Evolutionary conservation across 805 yeast genomes (phyloP).

Genomic region (Osmozyma mogii): DNA sequence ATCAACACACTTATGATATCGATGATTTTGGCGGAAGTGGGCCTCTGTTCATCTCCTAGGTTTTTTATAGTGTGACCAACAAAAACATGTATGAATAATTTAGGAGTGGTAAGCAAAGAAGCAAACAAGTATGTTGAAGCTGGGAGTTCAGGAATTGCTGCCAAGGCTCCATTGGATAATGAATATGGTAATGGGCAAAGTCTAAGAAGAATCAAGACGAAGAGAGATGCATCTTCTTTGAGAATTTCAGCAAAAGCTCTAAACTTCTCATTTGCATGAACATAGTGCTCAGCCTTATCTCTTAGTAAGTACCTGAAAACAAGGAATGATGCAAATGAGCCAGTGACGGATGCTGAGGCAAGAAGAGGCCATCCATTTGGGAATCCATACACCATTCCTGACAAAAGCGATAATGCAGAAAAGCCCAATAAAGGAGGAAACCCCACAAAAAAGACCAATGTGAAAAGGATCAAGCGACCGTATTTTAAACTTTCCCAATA

Average conservation of each 20-base stretch:
- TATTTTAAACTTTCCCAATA: conserved; percentile 31
- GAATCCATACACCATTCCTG: conserved; percentile 82
- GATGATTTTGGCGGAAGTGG: conserved; percentile 43
- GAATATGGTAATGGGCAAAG: conserved; percentile 93
- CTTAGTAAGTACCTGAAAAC: conserved; percentile 54
- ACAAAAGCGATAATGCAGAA: conserved; percentile 53
- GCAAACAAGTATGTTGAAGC: conserved; percentile 60
- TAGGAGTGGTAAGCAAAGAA: conserved; percentile 72
- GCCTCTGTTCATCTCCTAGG: conserved; percentile 50
- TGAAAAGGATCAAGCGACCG: conserved; percentile 42
- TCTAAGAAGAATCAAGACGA: conserved; percentile 63
- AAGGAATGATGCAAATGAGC: conserved; percentile 70
- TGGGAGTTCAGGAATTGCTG: conserved; percentile 73
- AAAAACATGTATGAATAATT: conserved; percentile 65
- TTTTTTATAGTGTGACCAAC: conserved; percentile 69
- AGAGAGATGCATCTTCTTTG: conserved; percentile 56
- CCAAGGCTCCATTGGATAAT: conserved; percentile 84
- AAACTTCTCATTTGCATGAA: conserved; percentile 55
- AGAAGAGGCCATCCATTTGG: conserved; percentile 72
- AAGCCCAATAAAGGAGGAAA: conserved; percentile 92
- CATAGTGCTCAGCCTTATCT: conserved; percentile 50
- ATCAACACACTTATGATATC: conserved; percentile 55
- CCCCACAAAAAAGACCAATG: conserved; percentile 54
- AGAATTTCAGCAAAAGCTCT: conserved; percentile 69
- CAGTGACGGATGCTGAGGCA: conserved; percentile 59